These are phyloP conservation scores for Ceriops tagal DNA, from an alignment of 345 rosid genomes.

Conservation along the genomic window DNA sequence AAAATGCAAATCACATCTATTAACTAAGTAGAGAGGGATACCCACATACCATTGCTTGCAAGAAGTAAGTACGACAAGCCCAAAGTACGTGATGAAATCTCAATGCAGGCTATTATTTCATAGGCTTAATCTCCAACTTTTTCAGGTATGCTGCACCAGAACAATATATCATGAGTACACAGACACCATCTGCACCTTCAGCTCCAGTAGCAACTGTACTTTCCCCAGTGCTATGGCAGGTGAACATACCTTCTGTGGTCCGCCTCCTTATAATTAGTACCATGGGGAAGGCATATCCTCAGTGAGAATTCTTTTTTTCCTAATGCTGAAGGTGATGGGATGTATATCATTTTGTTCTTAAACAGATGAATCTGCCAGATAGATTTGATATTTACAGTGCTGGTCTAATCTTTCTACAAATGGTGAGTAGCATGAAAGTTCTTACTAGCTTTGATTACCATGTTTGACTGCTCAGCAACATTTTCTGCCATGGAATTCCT, in stretches of 20 bases:
- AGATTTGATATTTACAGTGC: constrained; percentile 91
- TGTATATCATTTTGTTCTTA: constrained; percentile 11
- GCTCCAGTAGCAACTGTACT: constrained; percentile 97
- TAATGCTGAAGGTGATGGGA: not conserved
- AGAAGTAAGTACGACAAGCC: no score
- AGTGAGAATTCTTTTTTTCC: constrained; percentile 2
- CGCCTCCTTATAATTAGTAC: constrained; percentile 4
- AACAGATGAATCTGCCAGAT: constrained; percentile 94
- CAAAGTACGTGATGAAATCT: no score
- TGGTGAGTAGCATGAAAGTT: constrained; percentile 49
- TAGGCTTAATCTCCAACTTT: no score
- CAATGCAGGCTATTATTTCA: no score
- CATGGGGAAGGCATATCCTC: constrained; percentile 13
- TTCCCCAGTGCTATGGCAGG: constrained; percentile 99
- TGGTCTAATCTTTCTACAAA: constrained; percentile 87
- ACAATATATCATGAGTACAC: constrained; percentile 99
- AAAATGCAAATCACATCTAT: no score
- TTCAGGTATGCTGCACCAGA: constrained; percentile 93
- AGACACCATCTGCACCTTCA: constrained; percentile 97
- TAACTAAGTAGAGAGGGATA: no score
- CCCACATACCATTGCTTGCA: no score
- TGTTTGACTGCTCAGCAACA: not conserved
- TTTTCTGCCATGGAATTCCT: not conserved
- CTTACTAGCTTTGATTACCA: constrained; percentile 4
- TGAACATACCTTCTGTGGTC: constrained; percentile 13